These are phyloP conservation scores for Delonix regia DNA, from an alignment of 306 rosid genomes.

Conservation along the genomic window DNA sequence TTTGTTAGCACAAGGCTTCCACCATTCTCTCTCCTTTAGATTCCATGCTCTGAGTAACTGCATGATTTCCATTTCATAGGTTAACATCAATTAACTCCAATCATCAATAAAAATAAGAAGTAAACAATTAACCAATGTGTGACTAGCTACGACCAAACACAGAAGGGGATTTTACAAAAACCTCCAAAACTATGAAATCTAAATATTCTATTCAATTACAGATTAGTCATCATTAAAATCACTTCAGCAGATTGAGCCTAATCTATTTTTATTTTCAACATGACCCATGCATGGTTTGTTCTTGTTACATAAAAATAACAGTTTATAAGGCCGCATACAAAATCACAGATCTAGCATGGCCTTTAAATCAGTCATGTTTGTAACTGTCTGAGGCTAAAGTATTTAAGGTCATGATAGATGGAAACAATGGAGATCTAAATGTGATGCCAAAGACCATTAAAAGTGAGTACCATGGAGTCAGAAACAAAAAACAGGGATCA, in stretches of 20 bases:
- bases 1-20: conserved; percentile 77
- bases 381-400: neutral
- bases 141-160: neutral
- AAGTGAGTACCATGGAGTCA: neutral
- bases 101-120: conserved; percentile 15
- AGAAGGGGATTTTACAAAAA: neutral
- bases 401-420: neutral
- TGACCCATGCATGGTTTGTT: neutral
- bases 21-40: conserved; percentile 51
- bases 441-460: neutral
- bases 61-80: conserved; percentile 36
- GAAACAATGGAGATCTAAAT: neutral
- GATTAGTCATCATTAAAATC: neutral
- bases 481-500: neutral
- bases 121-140: neutral
- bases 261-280: neutral
- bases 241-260: neutral
- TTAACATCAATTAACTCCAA: conserved; percentile 21
- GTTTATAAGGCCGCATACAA: neutral
- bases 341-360: neutral
- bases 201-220: neutral
- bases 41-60: conserved; percentile 84
- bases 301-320: neutral
- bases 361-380: neutral
- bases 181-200: neutral